Percentiles rank a stretch among this genome's conserved stretches.
phyloP scores from a whole-genome alignment of 1,284 basidiomycete species.

The Cryptococcus maquisensis region DNA sequence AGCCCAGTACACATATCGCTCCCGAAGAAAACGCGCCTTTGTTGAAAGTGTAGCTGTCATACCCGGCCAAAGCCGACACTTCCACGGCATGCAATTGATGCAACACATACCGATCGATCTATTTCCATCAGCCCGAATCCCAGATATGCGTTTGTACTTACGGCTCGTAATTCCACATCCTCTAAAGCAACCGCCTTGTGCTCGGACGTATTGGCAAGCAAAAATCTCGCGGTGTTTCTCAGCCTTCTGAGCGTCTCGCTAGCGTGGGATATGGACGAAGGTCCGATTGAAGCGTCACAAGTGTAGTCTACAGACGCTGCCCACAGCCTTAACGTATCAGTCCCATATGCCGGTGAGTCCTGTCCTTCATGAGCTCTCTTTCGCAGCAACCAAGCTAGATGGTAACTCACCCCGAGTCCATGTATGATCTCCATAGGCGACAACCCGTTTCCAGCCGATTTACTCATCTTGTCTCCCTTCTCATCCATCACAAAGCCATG shows the following conservation, averaged over 20 bases:
- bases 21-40: conserved; percentile 57
- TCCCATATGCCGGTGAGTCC: conserved; percentile 75
- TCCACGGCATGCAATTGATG: conserved; percentile 76
- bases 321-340: conserved; percentile 87
- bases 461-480: conserved; percentile 95
- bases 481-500: conserved; percentile 97
- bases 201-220: conserved; percentile 71
- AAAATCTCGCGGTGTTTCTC: conserved; percentile 83
- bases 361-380: conserved; percentile 37
- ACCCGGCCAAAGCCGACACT: conserved; percentile 61
- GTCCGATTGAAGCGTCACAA: conserved; percentile 80
- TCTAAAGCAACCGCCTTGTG: conserved; percentile 1
- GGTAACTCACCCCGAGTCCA: conserved; percentile 65
- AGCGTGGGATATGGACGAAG: conserved; percentile 69
- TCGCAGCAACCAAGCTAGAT: not conserved
- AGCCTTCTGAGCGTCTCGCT: conserved; percentile 79
- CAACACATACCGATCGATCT: conserved; percentile 83
- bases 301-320: conserved; percentile 87
- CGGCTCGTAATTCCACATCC: conserved; percentile 58
- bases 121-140: conserved; percentile 5
- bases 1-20: not conserved
- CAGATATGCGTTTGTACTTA: conserved; percentile 47
- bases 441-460: conserved; percentile 88
- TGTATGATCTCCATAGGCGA: conserved; percentile 76
- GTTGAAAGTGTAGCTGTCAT: conserved; percentile 74